Base-by-base conservation (phyloP, 2,329 filamentous ascomycete genomes). In the Phaeoacremonium minimum region DNA sequence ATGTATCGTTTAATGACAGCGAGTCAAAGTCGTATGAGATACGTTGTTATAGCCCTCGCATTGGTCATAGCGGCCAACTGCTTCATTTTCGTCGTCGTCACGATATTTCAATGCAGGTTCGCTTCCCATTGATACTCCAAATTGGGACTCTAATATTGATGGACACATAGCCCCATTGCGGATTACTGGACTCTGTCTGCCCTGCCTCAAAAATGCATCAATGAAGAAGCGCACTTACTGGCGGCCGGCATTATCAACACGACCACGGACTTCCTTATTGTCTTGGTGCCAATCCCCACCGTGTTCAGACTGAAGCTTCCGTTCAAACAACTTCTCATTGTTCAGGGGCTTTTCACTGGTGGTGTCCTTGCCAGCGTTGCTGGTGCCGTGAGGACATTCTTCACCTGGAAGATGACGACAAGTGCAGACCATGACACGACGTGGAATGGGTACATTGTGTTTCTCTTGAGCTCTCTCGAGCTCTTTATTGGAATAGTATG, bases 181-280 rank as follows among this genome's bases (percentile, higher is more conserved):
- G 53, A 53, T 12, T 64, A 58, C 44, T 67, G 64, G 64, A 57
- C 51, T 9, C 35, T 64, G 2, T 56, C 57, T 1, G 9, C 36
- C 13, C 35, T 38, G 15, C 51, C 56, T 2, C 54, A 59, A 30
- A 49, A 69, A 14, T 67, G 71, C 31, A 67, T 75, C 28, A 48
- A 73, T 17, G 63, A 80, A 42, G 63, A 69, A 3, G 57, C 60
- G 1, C 71, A 76, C 34, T 64, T 77, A 18, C 63, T 75, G 18
- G 64, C 66, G 22, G 65, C 77, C 22, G 75, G 77, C 3, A 69
- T 74, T 18, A 66, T 79, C 43, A 81, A 81, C 53, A 79, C 79
- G 32, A 48, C 71, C 30, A 79, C 75, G 6, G 76, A 83, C 51
- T 66, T 82, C 30, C 49, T 72, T 9, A 66, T 73, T n/a, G 71